Conservation (phyloP, 805 yeast species). For the Nakazawaea siamensis region DNA sequence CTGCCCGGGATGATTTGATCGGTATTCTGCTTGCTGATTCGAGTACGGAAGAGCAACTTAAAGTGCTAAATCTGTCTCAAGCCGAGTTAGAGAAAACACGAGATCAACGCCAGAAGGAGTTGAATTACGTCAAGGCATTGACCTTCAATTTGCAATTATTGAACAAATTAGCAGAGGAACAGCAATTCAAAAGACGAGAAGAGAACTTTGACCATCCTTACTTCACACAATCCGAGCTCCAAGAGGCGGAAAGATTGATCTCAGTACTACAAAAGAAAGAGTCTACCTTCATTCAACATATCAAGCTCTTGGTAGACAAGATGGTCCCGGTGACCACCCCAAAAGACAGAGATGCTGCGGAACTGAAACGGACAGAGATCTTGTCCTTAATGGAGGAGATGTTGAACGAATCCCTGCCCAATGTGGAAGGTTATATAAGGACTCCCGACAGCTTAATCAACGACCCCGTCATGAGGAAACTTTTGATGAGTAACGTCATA, state of each 20-base stretch:
- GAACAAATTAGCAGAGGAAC: constrained; percentile 8
- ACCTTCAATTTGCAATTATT: constrained; percentile 7
- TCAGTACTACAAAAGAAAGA: constrained; percentile 14
- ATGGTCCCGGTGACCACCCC: constrained; percentile 12
- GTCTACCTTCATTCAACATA: constrained; percentile 15
- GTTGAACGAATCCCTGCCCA: constrained; percentile 20
- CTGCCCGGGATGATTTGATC: constrained; percentile 20
- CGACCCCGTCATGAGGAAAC: constrained; percentile 24
- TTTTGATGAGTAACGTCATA: constrained; percentile 17
- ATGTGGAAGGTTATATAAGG: constrained; percentile 3
- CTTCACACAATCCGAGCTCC: not conserved
- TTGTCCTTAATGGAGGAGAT: constrained; percentile 20
- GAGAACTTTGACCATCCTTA: no score
- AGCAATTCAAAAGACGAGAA: constrained; percentile 1
- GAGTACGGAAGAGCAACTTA: constrained; percentile 11
- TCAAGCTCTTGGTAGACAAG: constrained; percentile 21
- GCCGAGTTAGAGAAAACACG: constrained; percentile 1
- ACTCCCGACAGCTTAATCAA: constrained; percentile 19
- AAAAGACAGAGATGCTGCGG: constrained; percentile 13
- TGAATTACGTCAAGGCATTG: constrained; percentile 7
- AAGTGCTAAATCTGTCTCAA: constrained; percentile 8
- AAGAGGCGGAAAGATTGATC: constrained; percentile 4
- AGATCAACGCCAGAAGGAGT: not conserved
- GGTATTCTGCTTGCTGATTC: constrained; percentile 19
- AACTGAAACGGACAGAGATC: constrained; percentile 12